A percentile compares a stretch with the other conserved stretches of the same genome.
phyloP scores from a whole-genome alignment of 2,329 filamentous ascomycete species.

The Corynespora cassiicola region DNA sequence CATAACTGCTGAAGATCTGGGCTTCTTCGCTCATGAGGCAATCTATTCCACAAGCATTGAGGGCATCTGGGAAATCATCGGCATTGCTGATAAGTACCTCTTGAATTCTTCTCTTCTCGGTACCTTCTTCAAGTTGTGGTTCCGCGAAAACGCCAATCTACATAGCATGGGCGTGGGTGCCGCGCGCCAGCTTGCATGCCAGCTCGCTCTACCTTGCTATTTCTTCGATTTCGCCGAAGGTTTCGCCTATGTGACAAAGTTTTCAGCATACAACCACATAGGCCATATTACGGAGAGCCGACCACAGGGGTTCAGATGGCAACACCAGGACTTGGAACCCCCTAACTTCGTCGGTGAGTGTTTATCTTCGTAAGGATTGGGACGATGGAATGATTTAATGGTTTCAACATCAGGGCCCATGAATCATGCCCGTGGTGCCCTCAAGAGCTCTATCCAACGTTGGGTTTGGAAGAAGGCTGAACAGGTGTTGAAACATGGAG shows the following conservation, averaged over 20 bases:
- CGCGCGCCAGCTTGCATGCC: too few species aligned
- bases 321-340: slow-evolving; percentile 15
- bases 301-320: slow-evolving; percentile 25
- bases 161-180: not conserved
- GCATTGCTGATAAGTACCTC: slow-evolving; percentile 12
- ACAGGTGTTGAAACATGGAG: slow-evolving; percentile 7
- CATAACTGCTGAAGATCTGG: too few species aligned
- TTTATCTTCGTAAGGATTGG: not conserved
- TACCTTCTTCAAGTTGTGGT: slow-evolving; percentile 10
- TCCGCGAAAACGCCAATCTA: slow-evolving; percentile 3
- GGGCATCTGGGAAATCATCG: slow-evolving; percentile 12
- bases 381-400: not conserved
- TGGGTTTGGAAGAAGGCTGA: slow-evolving; percentile 19
- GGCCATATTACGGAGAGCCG: slow-evolving; percentile 32
- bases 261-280: slow-evolving; percentile 36
- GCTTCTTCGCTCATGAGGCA: not conserved
- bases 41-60: slow-evolving; percentile 1
- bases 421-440: slow-evolving; percentile 23
- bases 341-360: slow-evolving; percentile 26
- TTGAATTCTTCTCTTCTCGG: slow-evolving; percentile 3
- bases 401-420: slow-evolving; percentile 18
- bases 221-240: slow-evolving; percentile 35
- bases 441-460: slow-evolving; percentile 19
- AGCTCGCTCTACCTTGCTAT: slow-evolving; percentile 36
- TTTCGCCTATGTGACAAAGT: slow-evolving; percentile 33